These are phyloP conservation scores for Pyronema domesticum DNA, from an alignment of 495 filamentous ascomycete genomes.

Conservation along the genomic window DNA sequence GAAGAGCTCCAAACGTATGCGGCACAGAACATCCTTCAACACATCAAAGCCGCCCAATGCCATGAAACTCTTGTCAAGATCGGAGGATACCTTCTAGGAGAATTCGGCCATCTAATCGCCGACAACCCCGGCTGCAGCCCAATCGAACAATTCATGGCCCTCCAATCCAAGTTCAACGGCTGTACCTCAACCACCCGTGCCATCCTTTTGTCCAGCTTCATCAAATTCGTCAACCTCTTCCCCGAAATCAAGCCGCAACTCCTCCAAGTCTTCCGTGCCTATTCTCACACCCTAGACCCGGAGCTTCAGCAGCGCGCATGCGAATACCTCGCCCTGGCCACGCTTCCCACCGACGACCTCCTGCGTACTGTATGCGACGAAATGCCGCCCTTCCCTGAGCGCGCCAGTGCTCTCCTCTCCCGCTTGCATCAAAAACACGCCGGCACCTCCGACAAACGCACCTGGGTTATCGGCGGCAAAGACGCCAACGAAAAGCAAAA, in stretches of 20 bases:
- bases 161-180: slow-evolving; percentile 75
- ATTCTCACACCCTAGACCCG: slow-evolving; percentile 87
- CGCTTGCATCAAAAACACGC: slow-evolving; percentile 86
- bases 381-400: slow-evolving; percentile 96
- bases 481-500: slow-evolving; percentile 69
- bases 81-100: slow-evolving; percentile 83
- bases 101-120: slow-evolving; percentile 96
- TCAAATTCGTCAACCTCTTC: slow-evolving; percentile 98
- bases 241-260: slow-evolving; percentile 97
- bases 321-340: slow-evolving; percentile 81
- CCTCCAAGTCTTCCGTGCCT: slow-evolving; percentile 70
- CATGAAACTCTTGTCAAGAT: slow-evolving; percentile 97
- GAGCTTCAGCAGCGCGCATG: slow-evolving; percentile 93
- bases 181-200: slow-evolving; percentile 78
- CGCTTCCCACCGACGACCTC: slow-evolving; percentile 73
- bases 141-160: slow-evolving; percentile 90
- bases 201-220: slow-evolving; percentile 82
- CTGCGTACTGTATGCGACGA: slow-evolving; percentile 93
- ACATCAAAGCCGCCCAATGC: slow-evolving; percentile 77
- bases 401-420: slow-evolving; percentile 77
- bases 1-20: slow-evolving; percentile 96
- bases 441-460: slow-evolving; percentile 77
- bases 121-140: slow-evolving; percentile 84
- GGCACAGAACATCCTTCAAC: slow-evolving; percentile 74
- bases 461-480: slow-evolving; percentile 89